Base-by-base conservation (phyloP, 352 stramenopile genomes). In the Globisporangium sylvaticum region DNA sequence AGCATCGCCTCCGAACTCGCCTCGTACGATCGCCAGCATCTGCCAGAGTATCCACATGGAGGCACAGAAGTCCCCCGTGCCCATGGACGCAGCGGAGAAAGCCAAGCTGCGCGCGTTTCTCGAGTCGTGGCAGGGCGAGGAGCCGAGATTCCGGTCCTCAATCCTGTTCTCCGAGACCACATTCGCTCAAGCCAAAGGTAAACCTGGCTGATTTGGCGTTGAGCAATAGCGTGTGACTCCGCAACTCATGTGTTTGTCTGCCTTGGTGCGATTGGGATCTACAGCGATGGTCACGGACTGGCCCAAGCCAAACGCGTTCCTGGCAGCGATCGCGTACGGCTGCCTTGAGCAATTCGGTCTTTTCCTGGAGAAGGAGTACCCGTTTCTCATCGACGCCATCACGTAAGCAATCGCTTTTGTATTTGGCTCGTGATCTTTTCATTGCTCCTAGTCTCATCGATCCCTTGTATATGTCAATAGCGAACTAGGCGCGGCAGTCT, bases 151-250 rank as follows among this genome's bases (percentile, higher is more conserved):
- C 42, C 81, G 81, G n/a, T 91, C 83, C 0, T 70, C 78, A 29
- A 71, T 80, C 18, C 65, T 91, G 1, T 90, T 88, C 59, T 88
- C 78, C 20, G 83, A 91, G 64, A 76, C 81, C 4, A 79, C 73
- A 3, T 89, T 89, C 48, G 75, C 76, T 2, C 80, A 89, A 24
- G 80, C 80, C 1, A 87, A 85, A 81, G 75, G 81, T 86, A 63
- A n/a, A n/a, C n/a, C n/a, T n/a, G n/a, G n/a, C n/a, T n/a, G n/a
- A n/a, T n/a, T n/a, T n/a, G n/a, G n/a, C n/a, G n/a, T n/a, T n/a
- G n/a, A n/a, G n/a, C n/a, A n/a, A n/a, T n/a, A n/a, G n/a, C n/a
- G n/a, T n/a, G n/a, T n/a, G n/a, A n/a, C n/a, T n/a, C n/a, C n/a
- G n/a, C n/a, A n/a, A n/a, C n/a, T n/a, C n/a, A n/a, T n/a, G n/a